phyloP scores from a whole-genome alignment of 2,329 filamentous ascomycete genomes.

The Claviceps monticola region DNA sequence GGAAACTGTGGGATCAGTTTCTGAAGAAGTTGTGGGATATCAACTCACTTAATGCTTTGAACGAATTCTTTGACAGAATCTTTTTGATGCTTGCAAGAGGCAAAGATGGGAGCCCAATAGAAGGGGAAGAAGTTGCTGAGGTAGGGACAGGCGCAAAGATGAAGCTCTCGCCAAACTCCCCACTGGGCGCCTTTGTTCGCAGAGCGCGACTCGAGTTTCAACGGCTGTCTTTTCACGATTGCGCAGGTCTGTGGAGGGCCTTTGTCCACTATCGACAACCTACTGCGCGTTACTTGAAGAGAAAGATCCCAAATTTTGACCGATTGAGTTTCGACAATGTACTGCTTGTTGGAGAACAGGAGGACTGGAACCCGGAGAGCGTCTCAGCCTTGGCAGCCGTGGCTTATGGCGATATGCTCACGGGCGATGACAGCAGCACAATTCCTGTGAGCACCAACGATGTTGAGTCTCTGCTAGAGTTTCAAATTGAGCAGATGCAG shows the following conservation, averaged over 20 bases:
- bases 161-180: constrained; percentile 57
- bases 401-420: constrained; percentile 38
- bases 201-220: constrained; percentile 67
- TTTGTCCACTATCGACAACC: constrained; percentile 72
- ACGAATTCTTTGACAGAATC: constrained; percentile 56
- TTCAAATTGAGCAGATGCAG: constrained; percentile 80
- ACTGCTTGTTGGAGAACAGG: constrained; percentile 32
- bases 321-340: constrained; percentile 44
- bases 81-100: constrained; percentile 44
- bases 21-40: constrained; percentile 72
- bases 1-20: constrained; percentile 78
- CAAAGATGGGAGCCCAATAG: constrained; percentile 43
- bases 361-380: constrained; percentile 33
- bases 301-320: constrained; percentile 45
- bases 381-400: constrained; percentile 32
- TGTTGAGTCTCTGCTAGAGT: constrained; percentile 68
- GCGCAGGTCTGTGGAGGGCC: constrained; percentile 63
- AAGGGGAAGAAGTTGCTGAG: constrained; percentile 31
- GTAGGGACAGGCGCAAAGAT: constrained; percentile 35
- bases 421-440: constrained; percentile 24
- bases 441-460: constrained; percentile 60
- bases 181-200: constrained; percentile 69
- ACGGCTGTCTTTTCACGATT: constrained; percentile 66
- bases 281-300: constrained; percentile 51
- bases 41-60: constrained; percentile 67